Conservation (phyloP, 768 basidiomycete genomes). For the Sarcomyxa edulis region DNA sequence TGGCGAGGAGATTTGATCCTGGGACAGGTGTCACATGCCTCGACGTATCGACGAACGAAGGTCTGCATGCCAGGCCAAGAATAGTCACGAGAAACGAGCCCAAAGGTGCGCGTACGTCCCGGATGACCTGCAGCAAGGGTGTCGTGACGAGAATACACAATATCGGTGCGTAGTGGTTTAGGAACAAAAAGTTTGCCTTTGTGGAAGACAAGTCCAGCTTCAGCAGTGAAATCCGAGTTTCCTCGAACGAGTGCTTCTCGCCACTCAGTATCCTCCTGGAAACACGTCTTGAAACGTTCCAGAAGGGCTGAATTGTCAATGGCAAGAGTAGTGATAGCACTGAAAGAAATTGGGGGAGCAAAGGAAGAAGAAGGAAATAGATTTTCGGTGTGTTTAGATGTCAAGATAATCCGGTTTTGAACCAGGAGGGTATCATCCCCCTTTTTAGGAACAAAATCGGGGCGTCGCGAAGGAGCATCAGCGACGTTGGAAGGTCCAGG, state of each 20-base stretch:
- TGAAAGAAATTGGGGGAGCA: no score
- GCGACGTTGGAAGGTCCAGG: slow-evolving; percentile 23
- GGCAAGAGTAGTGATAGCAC: slow-evolving; percentile 17
- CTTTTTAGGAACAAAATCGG: slow-evolving; percentile 23
- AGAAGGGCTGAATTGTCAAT: slow-evolving; percentile 22
- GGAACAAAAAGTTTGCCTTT: slow-evolving; percentile 24
- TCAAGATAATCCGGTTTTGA: slow-evolving; percentile 23
- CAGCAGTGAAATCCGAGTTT: slow-evolving; percentile 12
- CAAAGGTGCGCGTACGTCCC: slow-evolving; percentile 26
- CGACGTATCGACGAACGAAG: slow-evolving; percentile 21
- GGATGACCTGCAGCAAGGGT: slow-evolving; percentile 32
- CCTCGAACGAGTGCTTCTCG: slow-evolving; percentile 14
- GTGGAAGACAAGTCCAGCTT: slow-evolving; percentile 19
- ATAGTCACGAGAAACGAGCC: slow-evolving; percentile 27
- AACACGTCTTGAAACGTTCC: slow-evolving; percentile 17
- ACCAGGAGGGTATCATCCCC: slow-evolving; percentile 15
- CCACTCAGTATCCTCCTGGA: slow-evolving; percentile 17
- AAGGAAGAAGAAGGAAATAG: slow-evolving; percentile 22
- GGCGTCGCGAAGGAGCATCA: slow-evolving; percentile 25
- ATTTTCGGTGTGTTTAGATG: slow-evolving; percentile 16
- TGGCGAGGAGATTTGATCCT: slow-evolving; percentile 26
- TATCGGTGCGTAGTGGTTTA: slow-evolving; percentile 18
- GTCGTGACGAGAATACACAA: slow-evolving; percentile 31
- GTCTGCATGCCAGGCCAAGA: slow-evolving; percentile 31
- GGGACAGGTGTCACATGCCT: slow-evolving; percentile 28